phyloP scores from a whole-genome alignment of 2,329 filamentous ascomycete genomes.

The Gremmenia infestans region DNA sequence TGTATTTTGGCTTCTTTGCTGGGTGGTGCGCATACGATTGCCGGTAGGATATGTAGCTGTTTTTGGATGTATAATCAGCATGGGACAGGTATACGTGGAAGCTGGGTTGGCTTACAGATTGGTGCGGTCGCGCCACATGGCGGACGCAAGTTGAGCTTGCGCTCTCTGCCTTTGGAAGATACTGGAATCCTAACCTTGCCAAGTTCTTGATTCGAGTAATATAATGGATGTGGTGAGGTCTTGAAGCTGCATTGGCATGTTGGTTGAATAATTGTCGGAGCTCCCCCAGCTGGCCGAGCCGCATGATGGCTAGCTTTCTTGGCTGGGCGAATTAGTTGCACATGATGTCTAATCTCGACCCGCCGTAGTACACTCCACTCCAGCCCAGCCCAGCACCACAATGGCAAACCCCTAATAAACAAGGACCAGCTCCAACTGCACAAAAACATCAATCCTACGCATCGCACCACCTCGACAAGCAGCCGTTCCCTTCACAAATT shows the following conservation, averaged over 20 bases:
- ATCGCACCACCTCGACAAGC: not conserved
- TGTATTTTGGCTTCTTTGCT: slow-evolving; percentile 73
- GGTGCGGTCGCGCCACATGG: slow-evolving; percentile 98
- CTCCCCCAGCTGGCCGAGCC: too few relatives aligned
- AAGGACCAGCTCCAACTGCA: not conserved
- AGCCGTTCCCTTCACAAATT: not conserved
- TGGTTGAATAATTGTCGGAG: not conserved
- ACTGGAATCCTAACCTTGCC: not conserved
- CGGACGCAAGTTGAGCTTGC: slow-evolving; percentile 36
- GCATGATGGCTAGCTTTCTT: too few relatives aligned
- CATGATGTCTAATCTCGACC: not conserved
- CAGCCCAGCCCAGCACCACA: not conserved
- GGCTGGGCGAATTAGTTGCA: not conserved
- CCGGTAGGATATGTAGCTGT: slow-evolving; percentile 95
- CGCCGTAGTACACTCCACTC: slow-evolving; percentile 5
- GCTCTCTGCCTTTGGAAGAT: slow-evolving; percentile 7
- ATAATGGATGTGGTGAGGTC: not conserved
- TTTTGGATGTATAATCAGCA: slow-evolving; percentile 23
- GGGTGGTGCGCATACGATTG: slow-evolving; percentile 97
- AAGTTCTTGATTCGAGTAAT: slow-evolving; percentile 1
- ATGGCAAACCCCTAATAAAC: not conserved
- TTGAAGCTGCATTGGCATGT: not conserved
- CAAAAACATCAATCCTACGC: not conserved
- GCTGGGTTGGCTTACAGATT: slow-evolving; percentile 67
- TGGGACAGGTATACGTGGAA: slow-evolving; percentile 19